Base-by-base conservation (phyloP, 2,329 filamentous ascomycete genomes). In the Colletotrichum scovillei region DNA sequence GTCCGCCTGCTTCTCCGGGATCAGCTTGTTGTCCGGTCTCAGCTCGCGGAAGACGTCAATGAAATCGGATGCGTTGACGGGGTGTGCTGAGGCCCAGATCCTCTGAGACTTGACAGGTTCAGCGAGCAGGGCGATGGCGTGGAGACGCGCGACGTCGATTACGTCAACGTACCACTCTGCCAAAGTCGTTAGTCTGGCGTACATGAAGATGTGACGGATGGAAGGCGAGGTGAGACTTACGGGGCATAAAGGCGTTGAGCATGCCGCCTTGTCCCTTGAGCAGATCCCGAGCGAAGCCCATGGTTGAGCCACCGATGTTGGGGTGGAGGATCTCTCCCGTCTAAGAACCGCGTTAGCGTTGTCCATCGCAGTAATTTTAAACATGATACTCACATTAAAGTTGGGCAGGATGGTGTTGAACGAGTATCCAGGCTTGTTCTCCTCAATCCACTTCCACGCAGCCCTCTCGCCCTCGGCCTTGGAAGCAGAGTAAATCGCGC, bases 41-140 rank as follows among this genome's bases (percentile, higher is more conserved):
- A 75, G 57, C 46, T 56, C 55, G 16, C 32, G 57, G 9, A 74
- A 22, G 5, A 35, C 32, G n/a, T 69, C 53, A 16, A 74, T 64
- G 16, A 74, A 32, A n/a, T 75, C 73, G 0, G 67, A 63, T 4
- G 32, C 56, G 67, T 67, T 75, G 46, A 65, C 32, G 7, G 9
- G 12, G 1, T 82, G 80, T 0, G 86, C 88, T 66, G 87, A 89
- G 1, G 81, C 89, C 76, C 91, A 89, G 9, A 92, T 78, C 0
- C 90, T 84, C 76, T 91, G 85, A 0, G 83, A 82, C 3, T 79
- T 73, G 0, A 90, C 82, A 0, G 82, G 79, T 0, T 82, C 80
- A 38, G 88, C 81, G 0, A 89, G 81, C 7, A 88, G 79, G 0
- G 86, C 89, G 4, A 87, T 85, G 7, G 90, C 81, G 53, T 91